Evolutionary conservation across 805 yeast species (phyloP), one percentile per base, ranked within the genome.

Genomic region (Cyberlindnera subsufficiens): DNA sequence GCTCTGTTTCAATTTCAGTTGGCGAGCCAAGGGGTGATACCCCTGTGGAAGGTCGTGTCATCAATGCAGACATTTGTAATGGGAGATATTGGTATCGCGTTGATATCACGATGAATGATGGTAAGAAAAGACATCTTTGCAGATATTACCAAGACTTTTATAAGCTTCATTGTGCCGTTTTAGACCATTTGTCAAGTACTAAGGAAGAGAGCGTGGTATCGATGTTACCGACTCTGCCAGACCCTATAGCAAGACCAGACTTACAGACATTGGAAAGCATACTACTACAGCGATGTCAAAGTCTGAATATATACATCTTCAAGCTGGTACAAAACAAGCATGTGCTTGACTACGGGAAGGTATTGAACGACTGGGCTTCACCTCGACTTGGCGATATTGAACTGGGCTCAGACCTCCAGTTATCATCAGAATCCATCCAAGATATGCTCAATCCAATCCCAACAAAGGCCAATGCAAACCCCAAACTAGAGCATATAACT

Each of bases 11-110:
- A 22, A 22, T 22, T 11, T 22, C 27, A 22, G 11, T 22, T 22
- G 27, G 27, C 4, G 11, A 22, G 11, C 27, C 27, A 22, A 22
- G 27, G 10, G 27, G 5, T 22, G 27, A 14, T 19, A 17, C 16
- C 10, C 71, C 74, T 0, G 48, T 60, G 5, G 52, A 66, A 3
- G 66, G 68, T 3, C 50, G 63, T 4, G 70, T 74, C 11, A 58
- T 61, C 41, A 68, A 72, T 37, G 73, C 66, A 20, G 64, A 67
- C 17, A 58, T 63, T 18, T 60, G 55, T 46, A 63, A 70, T 34
- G 71, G 72, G n/a, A 52, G 76, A 40, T 72, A 65, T 50, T 75
- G 79, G 78, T 75, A 75, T 50, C 63, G 75, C 41, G 64, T 73
- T 25, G 79, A 74, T 46, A 53, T 72, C 19, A 46, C 53, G 6